A percentile compares a stretch with the other conserved stretches of the same genome.
Evolutionary conservation across 202 grass and related monocot species (phyloP).

Genomic region (Bolboschoenoplectus hybrid): DNA sequence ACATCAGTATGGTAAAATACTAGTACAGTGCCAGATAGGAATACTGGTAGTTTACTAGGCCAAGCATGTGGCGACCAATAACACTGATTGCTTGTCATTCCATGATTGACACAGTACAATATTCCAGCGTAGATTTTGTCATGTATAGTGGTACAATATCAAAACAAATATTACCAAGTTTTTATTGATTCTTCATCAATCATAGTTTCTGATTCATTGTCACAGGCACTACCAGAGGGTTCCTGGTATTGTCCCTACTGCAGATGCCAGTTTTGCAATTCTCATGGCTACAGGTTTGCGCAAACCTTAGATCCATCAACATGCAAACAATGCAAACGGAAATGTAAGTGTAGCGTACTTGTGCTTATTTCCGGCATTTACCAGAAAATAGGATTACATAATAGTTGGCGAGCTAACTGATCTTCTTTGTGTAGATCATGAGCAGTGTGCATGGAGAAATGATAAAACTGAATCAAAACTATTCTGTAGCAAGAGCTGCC

Average conservation of each 20-base stretch:
- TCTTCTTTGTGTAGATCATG: conserved; percentile 39
- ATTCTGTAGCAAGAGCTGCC: conserved; percentile 41
- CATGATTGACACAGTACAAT: neutral
- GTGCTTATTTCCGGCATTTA: neutral
- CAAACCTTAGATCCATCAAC: conserved; percentile 14
- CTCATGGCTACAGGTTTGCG: neutral
- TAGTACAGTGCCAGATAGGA: neutral
- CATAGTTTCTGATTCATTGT: conserved; percentile 7
- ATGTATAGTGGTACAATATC: neutral
- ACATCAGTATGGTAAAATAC: neutral
- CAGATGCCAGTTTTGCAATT: conserved; percentile 41
- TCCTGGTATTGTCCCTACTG: conserved; percentile 48
- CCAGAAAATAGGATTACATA: neutral
- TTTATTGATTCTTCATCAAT: conserved; percentile 4
- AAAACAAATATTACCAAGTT: neutral
- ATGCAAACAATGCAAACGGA: conserved; percentile 44
- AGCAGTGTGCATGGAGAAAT: conserved; percentile 41
- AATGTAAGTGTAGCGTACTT: conserved; percentile 38
- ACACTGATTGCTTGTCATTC: conserved; percentile 5
- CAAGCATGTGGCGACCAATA: neutral
- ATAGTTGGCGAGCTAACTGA: conserved; percentile 19
- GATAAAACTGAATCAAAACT: conserved; percentile 17
- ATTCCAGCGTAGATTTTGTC: neutral
- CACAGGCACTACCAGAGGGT: conserved; percentile 41
- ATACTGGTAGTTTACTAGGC: neutral